phyloP scores from a whole-genome alignment of 2,329 filamentous ascomycete genomes.

The Didymella lethalis region DNA sequence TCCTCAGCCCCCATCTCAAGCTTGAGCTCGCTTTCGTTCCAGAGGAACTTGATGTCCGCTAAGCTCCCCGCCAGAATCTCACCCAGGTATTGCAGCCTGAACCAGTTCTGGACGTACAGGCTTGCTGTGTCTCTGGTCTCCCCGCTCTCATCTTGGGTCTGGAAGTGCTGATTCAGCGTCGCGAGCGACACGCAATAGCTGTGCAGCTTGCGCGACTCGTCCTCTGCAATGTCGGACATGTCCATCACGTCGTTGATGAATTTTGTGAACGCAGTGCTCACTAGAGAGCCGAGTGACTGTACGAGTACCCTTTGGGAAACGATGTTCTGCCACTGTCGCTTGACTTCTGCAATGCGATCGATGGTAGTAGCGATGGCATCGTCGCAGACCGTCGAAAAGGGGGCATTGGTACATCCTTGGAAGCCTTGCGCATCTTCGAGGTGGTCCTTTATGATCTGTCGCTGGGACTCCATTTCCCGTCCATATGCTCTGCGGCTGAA shows the following conservation, averaged over 20 bases:
- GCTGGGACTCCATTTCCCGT: constrained; percentile 70
- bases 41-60: constrained; percentile 71
- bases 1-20: constrained; percentile 69
- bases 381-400: constrained; percentile 67
- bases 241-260: constrained; percentile 70
- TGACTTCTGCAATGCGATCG: constrained; percentile 64
- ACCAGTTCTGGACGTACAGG: constrained; percentile 69
- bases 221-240: constrained; percentile 68
- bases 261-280: constrained; percentile 65
- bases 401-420: constrained; percentile 64
- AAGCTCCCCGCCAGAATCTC: constrained; percentile 70
- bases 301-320: constrained; percentile 67
- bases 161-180: constrained; percentile 65
- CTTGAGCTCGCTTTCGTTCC: constrained; percentile 69
- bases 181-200: constrained; percentile 64
- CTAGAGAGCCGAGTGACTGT: constrained; percentile 67
- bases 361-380: constrained; percentile 66
- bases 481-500: constrained; percentile 69
- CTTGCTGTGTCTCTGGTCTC: constrained; percentile 63
- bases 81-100: constrained; percentile 70
- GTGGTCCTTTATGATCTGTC: constrained; percentile 68
- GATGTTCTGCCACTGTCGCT: constrained; percentile 64
- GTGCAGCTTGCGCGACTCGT: constrained; percentile 67
- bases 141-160: constrained; percentile 53
- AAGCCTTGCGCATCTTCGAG: constrained; percentile 71